A percentile compares a stretch with the other conserved stretches of the same genome.
phyloP scores from a whole-genome alignment of 2,329 filamentous ascomycete species.

The Metarhizium brunneum region DNA sequence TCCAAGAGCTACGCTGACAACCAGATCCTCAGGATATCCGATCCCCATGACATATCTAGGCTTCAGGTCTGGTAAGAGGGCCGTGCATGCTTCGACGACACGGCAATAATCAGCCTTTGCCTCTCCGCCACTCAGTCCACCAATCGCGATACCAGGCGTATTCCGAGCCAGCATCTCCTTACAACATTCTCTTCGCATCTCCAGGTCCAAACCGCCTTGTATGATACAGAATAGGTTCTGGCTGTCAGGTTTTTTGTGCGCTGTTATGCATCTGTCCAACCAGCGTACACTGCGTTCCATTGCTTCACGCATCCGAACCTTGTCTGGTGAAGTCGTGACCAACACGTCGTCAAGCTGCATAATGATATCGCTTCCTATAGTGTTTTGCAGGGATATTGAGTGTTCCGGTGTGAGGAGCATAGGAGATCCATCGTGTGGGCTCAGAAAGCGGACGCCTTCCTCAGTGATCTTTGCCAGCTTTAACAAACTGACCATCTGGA shows the following conservation, averaged over 20 bases:
- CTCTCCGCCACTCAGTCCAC: conserved; percentile 88
- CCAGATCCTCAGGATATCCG: conserved; percentile 89
- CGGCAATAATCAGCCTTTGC: conserved; percentile 88
- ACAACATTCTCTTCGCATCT: conserved; percentile 77
- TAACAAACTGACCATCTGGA: conserved; percentile 96
- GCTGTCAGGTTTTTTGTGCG: conserved; percentile 70
- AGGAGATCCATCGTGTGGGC: conserved; percentile 85
- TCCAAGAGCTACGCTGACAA: conserved; percentile 86
- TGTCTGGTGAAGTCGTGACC: conserved; percentile 87
- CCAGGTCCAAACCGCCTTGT: conserved; percentile 85
- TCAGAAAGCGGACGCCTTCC: conserved; percentile 91
- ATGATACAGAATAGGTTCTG: conserved; percentile 99
- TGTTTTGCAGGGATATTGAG: conserved; percentile 92
- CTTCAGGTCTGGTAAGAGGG: conserved; percentile 76
- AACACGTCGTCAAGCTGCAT: conserved; percentile 99
- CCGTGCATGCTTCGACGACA: conserved; percentile 81
- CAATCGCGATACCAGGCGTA: conserved; percentile 94
- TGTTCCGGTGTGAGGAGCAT: conserved; percentile 98
- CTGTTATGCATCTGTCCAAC: conserved; percentile 89
- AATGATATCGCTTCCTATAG: conserved; percentile 95
- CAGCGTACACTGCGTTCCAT: conserved; percentile 93
- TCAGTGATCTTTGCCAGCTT: conserved; percentile 92
- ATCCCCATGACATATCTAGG: conserved; percentile 99
- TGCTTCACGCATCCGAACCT: conserved; percentile 79
- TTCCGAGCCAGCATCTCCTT: conserved; percentile 78